A percentile compares a stretch with the other conserved stretches of the same genome.
phyloP scores from a whole-genome alignment of 257 asterid genomes.

The Lycium barbarum region DNA sequence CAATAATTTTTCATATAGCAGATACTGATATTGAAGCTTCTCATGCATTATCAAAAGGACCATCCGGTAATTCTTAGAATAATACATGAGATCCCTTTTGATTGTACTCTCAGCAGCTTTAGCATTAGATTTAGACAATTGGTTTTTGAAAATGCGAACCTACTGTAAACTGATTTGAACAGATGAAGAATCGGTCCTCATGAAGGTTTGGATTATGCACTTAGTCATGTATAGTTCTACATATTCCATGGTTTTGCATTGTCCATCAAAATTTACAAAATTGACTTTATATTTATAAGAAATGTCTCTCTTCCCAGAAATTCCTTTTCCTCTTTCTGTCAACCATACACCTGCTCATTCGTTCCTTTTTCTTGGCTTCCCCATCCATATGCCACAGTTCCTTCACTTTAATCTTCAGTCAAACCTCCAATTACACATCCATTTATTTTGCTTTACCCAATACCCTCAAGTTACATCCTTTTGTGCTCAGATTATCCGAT shows the following conservation, averaged over 20 bases:
- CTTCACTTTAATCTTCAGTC: neutral
- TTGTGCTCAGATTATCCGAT: neutral
- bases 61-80: too few species aligned
- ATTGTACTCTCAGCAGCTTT: neutral
- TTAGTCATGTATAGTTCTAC: neutral
- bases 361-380: neutral
- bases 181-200: neutral
- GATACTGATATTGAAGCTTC: neutral
- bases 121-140: neutral
- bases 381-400: neutral
- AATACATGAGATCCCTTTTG: too few species aligned
- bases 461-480: neutral
- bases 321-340: neutral
- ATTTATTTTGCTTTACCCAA: conserved; percentile 10
- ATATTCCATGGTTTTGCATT: neutral
- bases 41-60: neutral
- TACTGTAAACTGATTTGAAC: neutral
- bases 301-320: neutral
- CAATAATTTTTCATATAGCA: neutral
- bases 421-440: neutral
- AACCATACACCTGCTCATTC: neutral
- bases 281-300: neutral
- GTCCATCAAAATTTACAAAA: neutral
- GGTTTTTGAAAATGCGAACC: neutral
- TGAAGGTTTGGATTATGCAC: neutral